Evolutionary conservation across 1,284 basidiomycete genomes (phyloP), one percentile per base, ranked within the genome.

Genomic region (Ustilago xerochloae): DNA sequence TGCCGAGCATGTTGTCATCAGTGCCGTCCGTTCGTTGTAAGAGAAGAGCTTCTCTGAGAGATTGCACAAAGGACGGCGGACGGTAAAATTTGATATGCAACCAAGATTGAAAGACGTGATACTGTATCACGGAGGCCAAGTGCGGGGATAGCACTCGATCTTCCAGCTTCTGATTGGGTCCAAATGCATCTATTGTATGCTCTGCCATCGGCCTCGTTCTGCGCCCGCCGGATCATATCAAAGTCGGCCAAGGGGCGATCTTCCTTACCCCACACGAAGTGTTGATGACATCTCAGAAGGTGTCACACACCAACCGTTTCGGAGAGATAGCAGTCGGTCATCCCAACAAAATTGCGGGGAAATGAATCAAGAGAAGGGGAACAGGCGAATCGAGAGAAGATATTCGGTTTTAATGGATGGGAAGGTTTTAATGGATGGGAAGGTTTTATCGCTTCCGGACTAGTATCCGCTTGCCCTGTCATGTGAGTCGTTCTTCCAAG

Each of bases 391-490:
- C n/a, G n/a, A n/a, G n/a, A n/a, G n/a, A n/a, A n/a, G n/a, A n/a
- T n/a, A n/a, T n/a, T n/a, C n/a, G n/a, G n/a, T n/a, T 39, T 13
- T 8, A 13, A 43, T 43, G 22, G 30, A 8, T 18, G 5, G 9
- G 13, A 32, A 49, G 47, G 47, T 33, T 49, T 49, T 49, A 33
- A 30, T 49, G 47, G 47, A 30, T 16, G 18, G 26, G n/a, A 49
- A 49, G 47, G 32, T 12, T 47, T 47, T 47, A 32, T 32, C 46
- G 46, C 46, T 30, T 29, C 46, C 46, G 46, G 46, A 30, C 46
- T 29, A 28, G 26, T 47, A 47, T 18, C 46, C 46, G 46, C n/a
- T 16, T 24, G 28, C 32, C 8, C 28, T 24, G 46, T 32, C 46
- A 47, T 47, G 46, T 32, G 38, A 39, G 38, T 39, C n/a, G n/a